A percentile compares a stretch with the other conserved stretches of the same genome.
Conservation (phyloP, 371 early-diverging fungal species). For the Gilbertella persicaria region DNA sequence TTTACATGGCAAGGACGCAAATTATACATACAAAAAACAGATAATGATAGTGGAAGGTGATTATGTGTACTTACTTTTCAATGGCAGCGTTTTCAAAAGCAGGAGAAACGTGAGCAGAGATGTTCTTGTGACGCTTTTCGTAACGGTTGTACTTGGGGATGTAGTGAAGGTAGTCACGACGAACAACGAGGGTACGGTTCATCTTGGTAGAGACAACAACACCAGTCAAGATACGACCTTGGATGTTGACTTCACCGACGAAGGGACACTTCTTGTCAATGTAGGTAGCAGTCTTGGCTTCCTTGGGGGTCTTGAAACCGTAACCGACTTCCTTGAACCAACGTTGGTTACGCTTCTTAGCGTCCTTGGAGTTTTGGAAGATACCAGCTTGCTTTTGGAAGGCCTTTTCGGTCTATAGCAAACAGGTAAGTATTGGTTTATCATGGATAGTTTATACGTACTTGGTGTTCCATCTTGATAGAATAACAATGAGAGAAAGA, state of each 20-base stretch:
- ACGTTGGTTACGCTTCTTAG: conserved; percentile 76
- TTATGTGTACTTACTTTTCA: conserved; percentile 52
- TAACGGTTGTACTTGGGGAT: conserved; percentile 99
- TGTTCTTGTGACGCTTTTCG: conserved; percentile 99
- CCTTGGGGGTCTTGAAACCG: conserved; percentile 99
- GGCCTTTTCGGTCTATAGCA: conserved; percentile 76
- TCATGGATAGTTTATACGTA: conserved; percentile 9
- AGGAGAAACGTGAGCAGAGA: conserved; percentile 98
- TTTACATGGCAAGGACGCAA: too few relatives aligned
- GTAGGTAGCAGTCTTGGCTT: conserved; percentile 96
- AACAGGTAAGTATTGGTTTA: neutral
- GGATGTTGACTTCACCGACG: conserved; percentile 97
- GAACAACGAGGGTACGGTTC: conserved; percentile 98
- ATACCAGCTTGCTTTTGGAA: conserved; percentile 97
- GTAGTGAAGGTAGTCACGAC: conserved; percentile 99
- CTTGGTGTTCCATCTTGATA: conserved; percentile 34
- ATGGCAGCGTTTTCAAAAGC: conserved; percentile 92
- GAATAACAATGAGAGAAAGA: conserved; percentile 23
- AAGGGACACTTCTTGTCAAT: conserved; percentile 99
- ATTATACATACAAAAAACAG: too few relatives aligned
- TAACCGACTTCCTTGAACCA: conserved; percentile 99
- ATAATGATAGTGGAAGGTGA: neutral
- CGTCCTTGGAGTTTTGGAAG: conserved; percentile 92
- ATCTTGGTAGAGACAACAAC: conserved; percentile 98
- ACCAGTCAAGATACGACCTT: conserved; percentile 98